Evolutionary conservation across 1,139 yeast genomes (phyloP).

Genomic region (Saccharomyces hybrid): DNA sequence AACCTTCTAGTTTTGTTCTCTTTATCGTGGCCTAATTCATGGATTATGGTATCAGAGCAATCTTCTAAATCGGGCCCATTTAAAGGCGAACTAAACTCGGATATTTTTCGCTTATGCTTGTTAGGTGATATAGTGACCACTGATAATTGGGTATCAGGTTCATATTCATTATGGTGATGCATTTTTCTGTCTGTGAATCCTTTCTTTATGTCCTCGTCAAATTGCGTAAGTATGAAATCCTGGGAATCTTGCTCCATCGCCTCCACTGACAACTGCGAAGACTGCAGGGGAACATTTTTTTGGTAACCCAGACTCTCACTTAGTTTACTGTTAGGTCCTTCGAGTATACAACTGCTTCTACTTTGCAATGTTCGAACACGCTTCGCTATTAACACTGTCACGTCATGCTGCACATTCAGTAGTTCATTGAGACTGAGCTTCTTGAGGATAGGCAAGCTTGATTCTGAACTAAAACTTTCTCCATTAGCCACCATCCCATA

Average conservation of each 20-base stretch:
- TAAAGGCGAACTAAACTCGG: constrained; percentile 22
- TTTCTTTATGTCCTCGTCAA: constrained; percentile 7
- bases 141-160: neutral
- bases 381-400: constrained; percentile 12
- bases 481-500: neutral
- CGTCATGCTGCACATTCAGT: constrained; percentile 19
- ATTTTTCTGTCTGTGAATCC: neutral
- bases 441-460: constrained; percentile 8
- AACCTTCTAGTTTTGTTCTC: neutral
- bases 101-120: constrained; percentile 4
- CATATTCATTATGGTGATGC: neutral
- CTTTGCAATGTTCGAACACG: constrained; percentile 8
- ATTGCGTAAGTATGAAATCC: constrained; percentile 23
- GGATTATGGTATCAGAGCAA: neutral
- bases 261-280: neutral
- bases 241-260: constrained; percentile 14
- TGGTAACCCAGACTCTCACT: neutral
- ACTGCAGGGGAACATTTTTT: neutral
- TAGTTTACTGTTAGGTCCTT: neutral
- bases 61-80: constrained; percentile 10
- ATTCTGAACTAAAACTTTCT: constrained; percentile 3
- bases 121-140: neutral
- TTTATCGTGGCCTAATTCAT: neutral
- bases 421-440: constrained; percentile 15
- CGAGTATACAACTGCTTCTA: neutral